Base-by-base conservation (phyloP, 768 basidiomycete species). In the Artomyces pyxidatus region DNA sequence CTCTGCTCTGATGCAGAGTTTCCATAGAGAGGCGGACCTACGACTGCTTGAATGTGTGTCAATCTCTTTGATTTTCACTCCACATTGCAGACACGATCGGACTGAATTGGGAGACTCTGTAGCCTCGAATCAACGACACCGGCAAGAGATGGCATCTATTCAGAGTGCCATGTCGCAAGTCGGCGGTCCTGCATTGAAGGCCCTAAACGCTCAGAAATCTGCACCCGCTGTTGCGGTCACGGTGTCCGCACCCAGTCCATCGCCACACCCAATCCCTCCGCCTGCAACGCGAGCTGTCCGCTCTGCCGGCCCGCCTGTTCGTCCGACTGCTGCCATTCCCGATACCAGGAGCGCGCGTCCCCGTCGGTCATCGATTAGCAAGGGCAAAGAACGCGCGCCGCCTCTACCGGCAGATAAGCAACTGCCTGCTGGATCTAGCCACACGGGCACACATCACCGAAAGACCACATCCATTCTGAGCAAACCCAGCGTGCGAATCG, bases 1-100 rank as follows among this genome's bases (percentile, higher is more conserved):
- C 65, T 79, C 83, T 28, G 78, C 82, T 25, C 68, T 91, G 48
- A 86, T 83, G 76, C 81, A 88, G 65, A 85, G 83, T 52, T 90
- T 87, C 58, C 81, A 81, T 54, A 73, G 77, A 35, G 86, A 90
- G 65, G 88, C 88, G 21, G 87, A 88, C 55, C 62, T 73, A 9
- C 81, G 80, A 63, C 60, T 83, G 32, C 61, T 83, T 29, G 80
- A 83, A 71, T 79, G 87, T 87, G 42, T 66, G 63, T 56, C 6
- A 16, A 26, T 32, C 21, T 26, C 30, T 19, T 35, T 7, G n/a
- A n/a, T n/a, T n/a, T n/a, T n/a, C n/a, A n/a, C n/a, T n/a, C n/a
- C n/a, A n/a, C n/a, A n/a, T n/a, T n/a, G n/a, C n/a, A n/a, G n/a
- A n/a, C n/a, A n/a, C n/a, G n/a, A n/a, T n/a, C n/a, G n/a, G n/a